phyloP scores from a whole-genome alignment of 192 early-diverging fungal genomes.

The Gryganskiella cystojenkinii region DNA sequence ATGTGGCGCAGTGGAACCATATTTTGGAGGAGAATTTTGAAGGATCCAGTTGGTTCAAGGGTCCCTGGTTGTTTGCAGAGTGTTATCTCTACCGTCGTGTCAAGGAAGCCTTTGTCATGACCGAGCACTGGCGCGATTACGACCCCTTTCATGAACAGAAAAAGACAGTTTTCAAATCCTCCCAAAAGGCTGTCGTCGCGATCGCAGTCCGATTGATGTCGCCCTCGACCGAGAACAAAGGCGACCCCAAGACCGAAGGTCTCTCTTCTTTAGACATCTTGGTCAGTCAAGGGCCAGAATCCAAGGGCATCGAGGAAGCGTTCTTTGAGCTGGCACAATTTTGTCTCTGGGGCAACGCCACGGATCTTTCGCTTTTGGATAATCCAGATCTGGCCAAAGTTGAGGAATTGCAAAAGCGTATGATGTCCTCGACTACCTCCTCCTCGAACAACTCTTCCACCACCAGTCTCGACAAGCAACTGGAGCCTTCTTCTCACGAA shows the following conservation, averaged over 20 bases:
- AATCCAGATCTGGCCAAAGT: slow-evolving; percentile 75
- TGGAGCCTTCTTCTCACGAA: not conserved
- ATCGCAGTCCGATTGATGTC: slow-evolving; percentile 69
- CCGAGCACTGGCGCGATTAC: slow-evolving; percentile 69
- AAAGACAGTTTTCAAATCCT: slow-evolving; percentile 72
- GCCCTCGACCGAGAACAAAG: slow-evolving; percentile 14
- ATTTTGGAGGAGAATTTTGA: slow-evolving; percentile 65
- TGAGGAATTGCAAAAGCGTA: slow-evolving; percentile 69
- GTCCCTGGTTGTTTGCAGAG: slow-evolving; percentile 87
- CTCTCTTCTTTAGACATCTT: slow-evolving; percentile 32
- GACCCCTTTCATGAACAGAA: slow-evolving; percentile 84
- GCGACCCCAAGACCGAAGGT: slow-evolving; percentile 19
- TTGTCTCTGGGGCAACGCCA: slow-evolving; percentile 92
- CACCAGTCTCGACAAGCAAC: slow-evolving; percentile 45
- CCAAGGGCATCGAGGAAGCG: slow-evolving; percentile 24
- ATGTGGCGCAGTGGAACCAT: slow-evolving; percentile 75
- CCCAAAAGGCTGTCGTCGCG: slow-evolving; percentile 70
- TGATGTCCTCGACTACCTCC: slow-evolving; percentile 18
- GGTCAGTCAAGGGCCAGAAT: slow-evolving; percentile 39
- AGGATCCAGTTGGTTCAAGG: slow-evolving; percentile 74
- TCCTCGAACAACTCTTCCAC: slow-evolving; percentile 51
- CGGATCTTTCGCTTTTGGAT: slow-evolving; percentile 83
- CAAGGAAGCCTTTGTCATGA: slow-evolving; percentile 65
- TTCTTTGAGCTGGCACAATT: slow-evolving; percentile 80
- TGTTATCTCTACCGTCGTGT: slow-evolving; percentile 86